Base-by-base conservation (phyloP, 192 early-diverging fungal species). In the Fimicolochytrium jonesii region DNA sequence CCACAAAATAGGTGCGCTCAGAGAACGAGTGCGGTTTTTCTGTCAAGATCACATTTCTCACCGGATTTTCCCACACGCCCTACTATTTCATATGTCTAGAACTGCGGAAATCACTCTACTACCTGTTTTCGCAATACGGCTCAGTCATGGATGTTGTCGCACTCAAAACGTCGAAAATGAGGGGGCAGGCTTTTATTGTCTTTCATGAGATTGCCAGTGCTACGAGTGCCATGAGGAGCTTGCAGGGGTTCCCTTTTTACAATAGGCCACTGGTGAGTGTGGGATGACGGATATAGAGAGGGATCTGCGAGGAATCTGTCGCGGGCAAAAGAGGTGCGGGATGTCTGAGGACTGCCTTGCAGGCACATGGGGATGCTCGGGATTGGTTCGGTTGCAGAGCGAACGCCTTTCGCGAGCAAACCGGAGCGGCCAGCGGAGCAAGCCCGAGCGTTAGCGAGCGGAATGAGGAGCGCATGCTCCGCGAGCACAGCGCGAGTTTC, bases 151-250 rank as follows among this genome's bases (percentile, higher is more conserved):
- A 92, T 68, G 86, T 99, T 20, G 91, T 92, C 9, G 90, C 92
- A 13, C 67, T 82, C 45, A 88, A 90, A 64, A 94, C 88, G 6
- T 60, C 70, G 28, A 88, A 85, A 44, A 87, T 91, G 82, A 89
- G 94, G 29, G 94, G 93, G 17, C 97, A 99, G 74, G 97, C 97
- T 0, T 95, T 92, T 69, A 71, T 99, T 22, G 94, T 87, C 15
- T 96, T 94, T 61, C 72, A 76, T 30, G 88, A 95, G 58, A 85
- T 94, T n/a, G 69, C 90, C 5, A 71, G 81, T 17, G 90, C 97
- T 2, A 94, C 93, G 31, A 75, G 87, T 0, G 94, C 97, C 4
- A 65, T 95, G 53, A 78, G 94, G 56, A 82, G 88, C 26, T 73
- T 97, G 35, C 90, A 95, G 71, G 94, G 92, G 22, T 92, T 93